Base-by-base conservation (phyloP, 352 stramenopile species). In the Peronospora farinosa region DNA sequence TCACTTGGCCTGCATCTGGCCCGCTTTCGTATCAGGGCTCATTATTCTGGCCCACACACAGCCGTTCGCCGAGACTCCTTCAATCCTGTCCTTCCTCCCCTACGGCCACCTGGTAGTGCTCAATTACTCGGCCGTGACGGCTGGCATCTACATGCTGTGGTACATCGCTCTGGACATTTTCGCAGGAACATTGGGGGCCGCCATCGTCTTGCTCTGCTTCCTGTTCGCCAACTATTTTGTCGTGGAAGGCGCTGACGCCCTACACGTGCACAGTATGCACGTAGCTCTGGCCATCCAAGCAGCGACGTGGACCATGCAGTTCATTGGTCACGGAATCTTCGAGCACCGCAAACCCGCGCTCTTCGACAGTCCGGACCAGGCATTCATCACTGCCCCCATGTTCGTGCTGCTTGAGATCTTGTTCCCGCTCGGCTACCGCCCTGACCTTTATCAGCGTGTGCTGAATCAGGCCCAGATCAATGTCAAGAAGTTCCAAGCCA, bases 331-430 rank as follows among this genome's bases (percentile, higher is more conserved):
- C 63, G 78, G 70, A 17, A 66, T 95, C 27, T 94, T 88, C 16
- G 87, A 96, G 57, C 74, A 78, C 33, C 78, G 83, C 45, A 86
- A 88, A 36, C 87, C 87, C 0, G 87, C 87, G 40, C 69, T 96
- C 1, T 66, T 96, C 5, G 83, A 95, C 51, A 93, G 82, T 46
- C 59, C 93, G 35, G 81, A 92, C 67, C 86, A 95, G 43, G 84
- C 73, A 1, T 10, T 88, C 3, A 73, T 92, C 57, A 92, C 83
- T 0, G 86, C 87, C 2, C 86, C 86, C 2, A 78, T 96, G 61
- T 96, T 96, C 47, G 86, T 96, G 56, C 56, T 95, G 35, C 67
- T 96, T 7, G 84, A 95, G 51, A 59, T 86, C 11, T 54, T 95
- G 5, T 89, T 94, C 48, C 60, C 67, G 7, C 52, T 94, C 2